Conservation (phyloP, 306 rosid genomes). For the Herpetospermum pedunculosum region DNA sequence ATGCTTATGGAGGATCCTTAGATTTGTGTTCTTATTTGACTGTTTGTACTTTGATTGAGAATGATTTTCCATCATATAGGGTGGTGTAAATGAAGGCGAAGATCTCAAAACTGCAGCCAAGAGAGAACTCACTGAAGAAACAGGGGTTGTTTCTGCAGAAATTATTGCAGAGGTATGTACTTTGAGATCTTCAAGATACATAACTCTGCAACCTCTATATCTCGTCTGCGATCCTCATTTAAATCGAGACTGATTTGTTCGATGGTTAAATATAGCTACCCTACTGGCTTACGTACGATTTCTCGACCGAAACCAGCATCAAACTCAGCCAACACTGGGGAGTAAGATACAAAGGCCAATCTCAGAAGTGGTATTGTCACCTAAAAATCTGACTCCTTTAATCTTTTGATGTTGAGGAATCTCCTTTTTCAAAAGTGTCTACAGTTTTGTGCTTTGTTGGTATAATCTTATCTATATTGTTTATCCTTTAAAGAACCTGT, state of each 20-base stretch:
- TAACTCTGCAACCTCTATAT: background rate
- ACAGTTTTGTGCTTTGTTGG: background rate
- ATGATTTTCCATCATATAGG: constrained; percentile 20
- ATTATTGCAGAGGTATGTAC: constrained; percentile 52
- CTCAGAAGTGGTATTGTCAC: constrained; percentile 60
- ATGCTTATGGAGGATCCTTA: background rate
- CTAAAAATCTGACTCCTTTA: constrained; percentile 3
- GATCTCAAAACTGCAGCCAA: constrained; percentile 71
- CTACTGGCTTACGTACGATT: constrained; percentile 74
- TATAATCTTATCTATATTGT: background rate
- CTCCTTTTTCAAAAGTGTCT: background rate
- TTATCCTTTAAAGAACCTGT: background rate
- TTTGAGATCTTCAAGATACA: background rate
- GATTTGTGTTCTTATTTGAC: background rate
- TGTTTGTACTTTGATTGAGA: background rate
- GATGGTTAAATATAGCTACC: constrained; percentile 41
- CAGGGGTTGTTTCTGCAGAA: constrained; percentile 77
- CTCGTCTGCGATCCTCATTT: background rate
- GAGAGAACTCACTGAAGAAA: constrained; percentile 75
- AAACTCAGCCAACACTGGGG: constrained; percentile 60
- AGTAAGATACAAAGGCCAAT: constrained; percentile 80
- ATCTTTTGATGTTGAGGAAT: background rate
- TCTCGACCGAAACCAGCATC: constrained; percentile 59
- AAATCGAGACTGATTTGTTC: background rate
- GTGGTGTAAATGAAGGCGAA: constrained; percentile 81